Percentiles rank a stretch among this genome's conserved stretches.
Evolutionary conservation across 345 rosid genomes (phyloP).

Genomic region (Schrenkiella parvula): DNA sequence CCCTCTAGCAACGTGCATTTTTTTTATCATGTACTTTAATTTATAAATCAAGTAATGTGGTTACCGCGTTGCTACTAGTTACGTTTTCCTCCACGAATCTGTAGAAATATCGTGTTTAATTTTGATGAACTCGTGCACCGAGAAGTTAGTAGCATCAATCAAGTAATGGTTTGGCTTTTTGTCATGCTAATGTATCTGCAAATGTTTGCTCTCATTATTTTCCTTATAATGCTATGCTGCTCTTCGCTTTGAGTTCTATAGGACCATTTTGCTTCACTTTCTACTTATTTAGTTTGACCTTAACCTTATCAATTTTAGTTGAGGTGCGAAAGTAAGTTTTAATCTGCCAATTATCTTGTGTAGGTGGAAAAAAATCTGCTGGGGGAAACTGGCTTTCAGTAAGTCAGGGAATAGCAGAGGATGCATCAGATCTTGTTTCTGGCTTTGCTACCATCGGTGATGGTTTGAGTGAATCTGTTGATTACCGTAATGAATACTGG

Average conservation of each 20-base stretch:
- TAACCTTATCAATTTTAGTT: background rate
- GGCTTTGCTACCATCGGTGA: constrained; percentile 98
- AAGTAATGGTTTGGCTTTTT: background rate
- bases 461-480: constrained; percentile 90
- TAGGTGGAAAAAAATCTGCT: constrained; percentile 75
- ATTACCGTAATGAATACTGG: constrained; percentile 93
- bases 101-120: background rate
- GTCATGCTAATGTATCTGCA: background rate
- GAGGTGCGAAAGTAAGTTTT: constrained; percentile 15
- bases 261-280: constrained; percentile 8
- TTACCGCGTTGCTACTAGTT: background rate
- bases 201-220: background rate
- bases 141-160: background rate
- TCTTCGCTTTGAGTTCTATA: constrained; percentile 9
- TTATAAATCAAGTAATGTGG: background rate
- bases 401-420: constrained; percentile 96
- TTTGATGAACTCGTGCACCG: background rate
- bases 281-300: background rate
- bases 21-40: background rate
- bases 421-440: constrained; percentile 93
- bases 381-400: constrained; percentile 98
- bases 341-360: constrained; percentile 2
- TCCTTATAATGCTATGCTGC: background rate
- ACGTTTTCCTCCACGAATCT: background rate
- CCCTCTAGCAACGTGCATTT: background rate